phyloP scores from a whole-genome alignment of 2,329 filamentous ascomycete genomes.

The Xylariaceae sp. region DNA sequence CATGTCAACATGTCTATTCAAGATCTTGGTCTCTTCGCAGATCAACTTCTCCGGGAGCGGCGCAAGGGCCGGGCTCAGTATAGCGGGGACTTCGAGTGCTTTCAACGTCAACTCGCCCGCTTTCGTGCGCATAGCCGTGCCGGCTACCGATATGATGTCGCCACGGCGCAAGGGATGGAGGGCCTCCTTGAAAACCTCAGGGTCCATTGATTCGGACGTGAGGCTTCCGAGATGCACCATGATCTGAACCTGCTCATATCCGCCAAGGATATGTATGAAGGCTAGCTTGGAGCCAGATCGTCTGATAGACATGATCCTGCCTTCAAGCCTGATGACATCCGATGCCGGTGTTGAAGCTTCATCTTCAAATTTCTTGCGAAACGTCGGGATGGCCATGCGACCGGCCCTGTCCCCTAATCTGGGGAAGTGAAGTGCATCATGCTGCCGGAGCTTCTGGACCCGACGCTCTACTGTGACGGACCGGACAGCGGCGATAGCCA shows the following conservation, averaged over 20 bases:
- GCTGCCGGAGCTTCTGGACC: slow-evolving; percentile 47
- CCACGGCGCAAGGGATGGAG: slow-evolving; percentile 67
- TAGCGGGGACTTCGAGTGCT: slow-evolving; percentile 60
- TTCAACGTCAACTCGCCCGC: slow-evolving; percentile 73
- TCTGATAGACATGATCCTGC: slow-evolving; percentile 30
- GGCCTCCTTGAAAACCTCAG: slow-evolving; percentile 51
- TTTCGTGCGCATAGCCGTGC: slow-evolving; percentile 62
- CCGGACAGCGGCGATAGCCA: slow-evolving; percentile 10
- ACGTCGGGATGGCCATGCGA: slow-evolving; percentile 37
- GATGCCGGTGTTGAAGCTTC: slow-evolving; percentile 20
- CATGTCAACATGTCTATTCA: slow-evolving; percentile 80
- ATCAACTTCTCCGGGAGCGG: slow-evolving; percentile 67
- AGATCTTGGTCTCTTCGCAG: slow-evolving; percentile 66
- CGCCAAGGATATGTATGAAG: slow-evolving; percentile 76
- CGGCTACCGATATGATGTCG: slow-evolving; percentile 64
- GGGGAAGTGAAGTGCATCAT: slow-evolving; percentile 52
- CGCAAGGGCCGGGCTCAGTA: slow-evolving; percentile 74
- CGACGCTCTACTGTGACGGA: slow-evolving; percentile 30
- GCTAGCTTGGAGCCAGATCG: slow-evolving; percentile 64
- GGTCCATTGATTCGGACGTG: slow-evolving; percentile 35
- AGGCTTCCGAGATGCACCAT: slow-evolving; percentile 61
- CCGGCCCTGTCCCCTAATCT: slow-evolving; percentile 36
- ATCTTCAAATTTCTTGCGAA: slow-evolving; percentile 33
- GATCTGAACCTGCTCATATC: slow-evolving; percentile 67
- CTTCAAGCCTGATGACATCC: slow-evolving; percentile 32